Evolutionary conservation across 495 filamentous ascomycete species (phyloP), one percentile per base, ranked within the genome.

Genomic region (Parachaetomium inaequale): DNA sequence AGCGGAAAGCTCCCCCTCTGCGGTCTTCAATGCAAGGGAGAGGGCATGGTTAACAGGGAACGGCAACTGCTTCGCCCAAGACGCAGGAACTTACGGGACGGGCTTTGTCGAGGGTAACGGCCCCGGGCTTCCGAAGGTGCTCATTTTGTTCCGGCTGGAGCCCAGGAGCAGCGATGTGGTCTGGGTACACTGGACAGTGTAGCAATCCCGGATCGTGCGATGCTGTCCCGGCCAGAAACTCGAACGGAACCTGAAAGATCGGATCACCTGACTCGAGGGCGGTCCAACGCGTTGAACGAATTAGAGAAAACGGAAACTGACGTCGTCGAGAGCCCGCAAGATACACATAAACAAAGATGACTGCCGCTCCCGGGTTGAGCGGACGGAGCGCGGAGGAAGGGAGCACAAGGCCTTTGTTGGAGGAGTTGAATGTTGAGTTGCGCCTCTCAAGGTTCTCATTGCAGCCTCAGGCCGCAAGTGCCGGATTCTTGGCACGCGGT

Each of bases 1-100:
- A 98, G 86, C 25, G 94, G 94, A 69, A 98, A 98, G 73, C 91
- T 95, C 47, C 94, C 94, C 58, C 94, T 89, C 74, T 98, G 91
- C 0, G 94, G 94, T 52, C 92, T 95, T 62, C 31, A 50, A 36
- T 10, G 38, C 38, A 46, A 53, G 14, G 21, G 29, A 19, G 7
- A 53, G 14, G 21, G 29, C 19, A 10, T 47, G 40, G 36, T 63
- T 19, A 63, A n/a, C 32, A 56, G 54, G 49, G 63, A 47, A 53
- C 61, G 23, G 42, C 11, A 57, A 59, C 38, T 17, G 49, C 10
- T 7, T 31, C 5, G 11, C 42, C 21, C 40, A 21, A 43, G 49
- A 40, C 26, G 49, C 26, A 38, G 43, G 40, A 19, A 84, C 89
- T 79, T 79, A 93, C 86, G 92, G 92, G 17, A 79, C 81, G 38